Evolutionary conservation across 2,329 filamentous ascomycete genomes (phyloP), one percentile per base, ranked within the genome.

Genomic region (Colletotrichum echinochloae): DNA sequence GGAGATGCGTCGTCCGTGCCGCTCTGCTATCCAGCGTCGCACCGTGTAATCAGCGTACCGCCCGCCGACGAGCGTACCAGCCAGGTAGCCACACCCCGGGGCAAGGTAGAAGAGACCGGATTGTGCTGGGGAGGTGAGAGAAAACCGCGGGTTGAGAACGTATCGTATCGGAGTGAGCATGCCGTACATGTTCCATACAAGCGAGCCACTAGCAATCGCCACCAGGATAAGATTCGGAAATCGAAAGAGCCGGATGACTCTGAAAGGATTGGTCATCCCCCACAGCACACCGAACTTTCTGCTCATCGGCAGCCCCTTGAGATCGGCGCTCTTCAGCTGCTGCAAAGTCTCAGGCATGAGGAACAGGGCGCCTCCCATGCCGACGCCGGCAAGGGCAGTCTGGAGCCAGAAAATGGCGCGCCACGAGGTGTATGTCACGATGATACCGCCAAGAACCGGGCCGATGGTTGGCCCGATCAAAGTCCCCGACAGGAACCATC

Each of bases 141-240:
- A 76, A 81, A 93, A 93, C 64, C 91, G 89, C 0, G 91, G 91
- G 75, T 93, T 93, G 18, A 93, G 83, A 16, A 92, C 88, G 75
- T 92, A 92, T 37, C 90, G 88, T 71, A 93, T 92, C 0, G 88
- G 89, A 0, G 90, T 92, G 6, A 92, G 83, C 2, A 92, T 84
- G 8, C 85, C 86, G 79, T 93, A 93, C 81, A 92, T 91, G 78
- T 92, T 93, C 89, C 90, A 93, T 16, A 92, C 87, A 0, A 93
- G 83, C 23, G 86, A 83, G 1, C 85, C 87, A n/a, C 86, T 86
- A 0, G 88, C 88, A 2, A 91, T 74, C 0, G 86, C 88, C 26
- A 84, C 83, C 72, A 88, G 81, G 51, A 91, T 81, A 1, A 93
- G 83, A 73, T 92, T 92, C 0, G 90, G 90, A 74, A 92, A 92